These are phyloP conservation scores for Acacia acuminata DNA, from an alignment of 306 rosid species.

Conservation along the genomic window DNA sequence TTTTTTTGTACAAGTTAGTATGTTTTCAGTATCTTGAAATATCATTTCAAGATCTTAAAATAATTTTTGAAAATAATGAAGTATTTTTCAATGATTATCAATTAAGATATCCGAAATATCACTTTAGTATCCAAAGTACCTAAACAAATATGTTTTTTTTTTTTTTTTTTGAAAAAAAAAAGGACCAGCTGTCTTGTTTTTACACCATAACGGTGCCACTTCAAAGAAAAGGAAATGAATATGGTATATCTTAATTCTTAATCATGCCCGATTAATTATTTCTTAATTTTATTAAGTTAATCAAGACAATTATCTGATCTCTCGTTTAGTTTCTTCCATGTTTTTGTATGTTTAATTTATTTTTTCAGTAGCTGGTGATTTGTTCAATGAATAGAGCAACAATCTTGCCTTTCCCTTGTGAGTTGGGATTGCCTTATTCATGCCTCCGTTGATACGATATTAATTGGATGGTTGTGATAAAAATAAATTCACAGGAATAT, in stretches of 20 bases:
- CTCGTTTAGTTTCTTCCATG: slow-evolving; percentile 14
- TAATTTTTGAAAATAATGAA: no score
- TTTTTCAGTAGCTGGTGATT: neutral
- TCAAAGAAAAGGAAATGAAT: neutral
- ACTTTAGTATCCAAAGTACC: no score
- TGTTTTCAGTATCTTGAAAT: no score
- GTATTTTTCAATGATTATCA: no score
- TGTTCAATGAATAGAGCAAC: slow-evolving; percentile 41
- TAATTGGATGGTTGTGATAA: neutral
- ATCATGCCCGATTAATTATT: slow-evolving; percentile 29
- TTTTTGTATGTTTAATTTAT: slow-evolving; percentile 38
- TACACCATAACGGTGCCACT: no score
- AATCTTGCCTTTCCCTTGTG: slow-evolving; percentile 15
- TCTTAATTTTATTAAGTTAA: slow-evolving; percentile 43
- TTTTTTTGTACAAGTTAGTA: no score
- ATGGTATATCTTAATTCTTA: neutral
- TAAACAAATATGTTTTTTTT: no score
- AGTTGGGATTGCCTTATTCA: slow-evolving; percentile 25
- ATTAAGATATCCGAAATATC: no score
- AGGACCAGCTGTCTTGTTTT: no score
- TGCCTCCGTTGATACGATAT: neutral
- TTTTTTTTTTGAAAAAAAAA: no score
- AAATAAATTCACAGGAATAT: slow-evolving; percentile 6
- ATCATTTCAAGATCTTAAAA: no score
- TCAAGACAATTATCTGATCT: slow-evolving; percentile 20